Evolutionary conservation across 176 grass and related monocot genomes (phyloP).

Genomic region (Eleusine coracana): DNA sequence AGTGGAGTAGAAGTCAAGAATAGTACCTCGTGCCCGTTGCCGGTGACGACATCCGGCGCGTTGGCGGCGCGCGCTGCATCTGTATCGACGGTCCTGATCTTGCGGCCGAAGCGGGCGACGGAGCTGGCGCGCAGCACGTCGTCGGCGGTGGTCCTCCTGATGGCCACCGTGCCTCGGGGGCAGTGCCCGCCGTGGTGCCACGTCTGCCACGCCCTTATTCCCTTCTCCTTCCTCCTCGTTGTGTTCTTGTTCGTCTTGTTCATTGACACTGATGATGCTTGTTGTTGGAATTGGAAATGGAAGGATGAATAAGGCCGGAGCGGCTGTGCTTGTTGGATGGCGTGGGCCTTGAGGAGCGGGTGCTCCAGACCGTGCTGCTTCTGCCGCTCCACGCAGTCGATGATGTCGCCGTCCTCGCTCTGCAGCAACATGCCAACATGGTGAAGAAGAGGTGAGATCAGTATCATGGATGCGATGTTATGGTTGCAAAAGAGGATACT

Average conservation of each 20-base stretch:
- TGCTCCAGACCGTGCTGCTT: conserved; percentile 79
- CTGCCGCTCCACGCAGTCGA: conserved; percentile 81
- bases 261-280: no score
- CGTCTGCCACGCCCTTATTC: conserved; percentile 58
- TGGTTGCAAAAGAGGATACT: no score
- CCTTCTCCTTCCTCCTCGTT: not conserved
- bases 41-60: conserved; percentile 78
- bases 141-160: conserved; percentile 63
- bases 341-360: conserved; percentile 67
- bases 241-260: not conserved
- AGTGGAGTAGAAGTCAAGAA: no score
- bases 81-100: conserved; percentile 1
- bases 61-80: conserved; percentile 38
- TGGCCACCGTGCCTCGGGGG: conserved; percentile 69
- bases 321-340: conserved; percentile 73
- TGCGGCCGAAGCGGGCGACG: conserved; percentile 80
- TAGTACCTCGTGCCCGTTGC: conserved; percentile 89
- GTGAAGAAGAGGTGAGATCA: no score
- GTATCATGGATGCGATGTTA: no score
- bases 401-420: conserved; percentile 79
- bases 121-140: conserved; percentile 76
- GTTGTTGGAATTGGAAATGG: no score
- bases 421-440: not conserved
- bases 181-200: conserved; percentile 87
- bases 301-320: not conserved